A percentile compares a stretch with the other conserved stretches of the same genome.
Evolutionary conservation across 495 filamentous ascomycete species (phyloP).

Genomic region (Neurospora sp.): DNA sequence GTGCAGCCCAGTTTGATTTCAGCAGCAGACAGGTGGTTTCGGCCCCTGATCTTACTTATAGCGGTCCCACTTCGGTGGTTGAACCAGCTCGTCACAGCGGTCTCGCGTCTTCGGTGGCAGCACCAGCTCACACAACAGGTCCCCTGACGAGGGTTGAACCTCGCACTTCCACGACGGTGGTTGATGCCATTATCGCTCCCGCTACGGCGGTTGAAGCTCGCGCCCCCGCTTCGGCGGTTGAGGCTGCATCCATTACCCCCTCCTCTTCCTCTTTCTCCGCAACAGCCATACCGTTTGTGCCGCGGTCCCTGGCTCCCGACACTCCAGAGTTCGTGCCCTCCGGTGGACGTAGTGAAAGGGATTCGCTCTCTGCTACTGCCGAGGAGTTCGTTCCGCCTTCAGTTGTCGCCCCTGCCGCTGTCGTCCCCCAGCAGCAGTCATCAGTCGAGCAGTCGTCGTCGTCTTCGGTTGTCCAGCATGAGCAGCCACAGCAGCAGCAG

Average conservation of each 20-base stretch:
- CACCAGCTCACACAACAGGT: background rate
- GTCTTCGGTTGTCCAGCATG: background rate
- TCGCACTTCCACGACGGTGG: background rate
- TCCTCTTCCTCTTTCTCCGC: background rate
- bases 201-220: background rate
- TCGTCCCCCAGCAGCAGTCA: background rate
- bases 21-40: background rate
- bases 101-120: background rate
- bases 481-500: background rate
- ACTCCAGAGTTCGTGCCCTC: background rate
- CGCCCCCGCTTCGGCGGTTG: background rate
- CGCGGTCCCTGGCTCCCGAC: background rate
- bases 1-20: background rate
- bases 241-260: background rate
- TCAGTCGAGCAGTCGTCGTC: background rate
- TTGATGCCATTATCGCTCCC: background rate
- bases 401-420: background rate
- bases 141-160: background rate
- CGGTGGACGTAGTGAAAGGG: background rate
- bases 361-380: background rate
- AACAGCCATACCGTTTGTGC: background rate
- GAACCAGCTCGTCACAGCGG: background rate
- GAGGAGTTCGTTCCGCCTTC: background rate
- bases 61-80: background rate
- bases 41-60: background rate